These are phyloP conservation scores for Erythrobasidium hasegawianum DNA, from an alignment of 1,284 basidiomycete species.

Conservation along the genomic window DNA sequence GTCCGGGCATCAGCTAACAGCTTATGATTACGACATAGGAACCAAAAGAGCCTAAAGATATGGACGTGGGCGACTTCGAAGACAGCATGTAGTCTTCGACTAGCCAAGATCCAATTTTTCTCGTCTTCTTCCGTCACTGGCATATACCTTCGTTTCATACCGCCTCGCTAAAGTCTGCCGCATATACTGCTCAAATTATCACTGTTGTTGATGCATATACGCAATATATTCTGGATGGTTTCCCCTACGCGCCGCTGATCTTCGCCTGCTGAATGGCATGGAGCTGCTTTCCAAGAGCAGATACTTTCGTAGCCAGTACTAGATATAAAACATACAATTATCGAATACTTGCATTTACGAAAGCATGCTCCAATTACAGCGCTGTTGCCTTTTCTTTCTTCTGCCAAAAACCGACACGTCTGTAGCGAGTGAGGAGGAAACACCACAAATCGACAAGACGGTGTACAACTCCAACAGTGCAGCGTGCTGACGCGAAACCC, in stretches of 20 bases:
- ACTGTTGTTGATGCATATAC: not conserved
- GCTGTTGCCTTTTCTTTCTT: no score
- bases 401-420: no score
- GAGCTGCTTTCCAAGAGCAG: no score
- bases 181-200: not conserved
- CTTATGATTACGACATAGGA: conserved; percentile 40
- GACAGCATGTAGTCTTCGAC: conserved; percentile 13
- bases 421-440: no score
- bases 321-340: no score
- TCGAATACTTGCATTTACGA: no score
- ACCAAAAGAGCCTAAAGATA: conserved; percentile 46
- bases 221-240: no score
- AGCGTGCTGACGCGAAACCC: not conserved
- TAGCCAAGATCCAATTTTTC: not conserved
- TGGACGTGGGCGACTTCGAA: conserved; percentile 45
- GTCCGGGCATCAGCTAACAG: no score
- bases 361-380: no score
- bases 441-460: no score
- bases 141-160: conserved; percentile 5
- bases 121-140: not conserved
- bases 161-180: not conserved
- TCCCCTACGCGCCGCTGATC: not conserved
- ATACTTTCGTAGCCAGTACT: no score
- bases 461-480: not conserved
- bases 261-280: not conserved